phyloP scores from a whole-genome alignment of 768 basidiomycete genomes.

The Piloderma croceum region DNA sequence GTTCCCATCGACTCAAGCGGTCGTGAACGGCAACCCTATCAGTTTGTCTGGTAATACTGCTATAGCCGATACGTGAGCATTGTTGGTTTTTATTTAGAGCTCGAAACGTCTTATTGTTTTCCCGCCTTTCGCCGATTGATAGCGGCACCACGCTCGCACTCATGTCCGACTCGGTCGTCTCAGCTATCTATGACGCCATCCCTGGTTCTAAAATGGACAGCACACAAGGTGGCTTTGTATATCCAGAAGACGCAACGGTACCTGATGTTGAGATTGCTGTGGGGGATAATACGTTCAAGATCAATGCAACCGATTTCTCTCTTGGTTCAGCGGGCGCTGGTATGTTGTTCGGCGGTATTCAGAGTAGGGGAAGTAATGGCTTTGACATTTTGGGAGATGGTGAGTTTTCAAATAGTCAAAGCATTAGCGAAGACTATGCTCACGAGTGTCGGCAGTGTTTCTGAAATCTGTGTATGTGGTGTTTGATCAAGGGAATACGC shows the following conservation, averaged over 20 bases:
- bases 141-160: slow-evolving; percentile 30
- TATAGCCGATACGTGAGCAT: background rate
- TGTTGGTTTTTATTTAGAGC: slow-evolving; percentile 7
- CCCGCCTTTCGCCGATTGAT: slow-evolving; percentile 30
- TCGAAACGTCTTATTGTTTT: slow-evolving; percentile 20
- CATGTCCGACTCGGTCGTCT: slow-evolving; percentile 27
- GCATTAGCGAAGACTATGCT: no score
- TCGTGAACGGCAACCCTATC: background rate
- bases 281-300: slow-evolving; percentile 27
- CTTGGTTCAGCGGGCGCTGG: background rate
- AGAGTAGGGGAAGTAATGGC: background rate
- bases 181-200: slow-evolving; percentile 30
- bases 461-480: background rate
- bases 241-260: slow-evolving; percentile 25
- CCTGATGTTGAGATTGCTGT: slow-evolving; percentile 30
- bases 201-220: slow-evolving; percentile 30
- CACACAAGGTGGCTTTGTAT: slow-evolving; percentile 33
- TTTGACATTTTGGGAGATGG: background rate
- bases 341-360: background rate
- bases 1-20: slow-evolving; percentile 20
- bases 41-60: background rate
- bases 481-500: background rate
- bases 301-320: slow-evolving; percentile 9
- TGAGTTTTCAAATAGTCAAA: no score
- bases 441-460: no score